Base-by-base conservation (phyloP, 2,329 filamentous ascomycete species). In the Stagonosporopsis rhizophila region DNA sequence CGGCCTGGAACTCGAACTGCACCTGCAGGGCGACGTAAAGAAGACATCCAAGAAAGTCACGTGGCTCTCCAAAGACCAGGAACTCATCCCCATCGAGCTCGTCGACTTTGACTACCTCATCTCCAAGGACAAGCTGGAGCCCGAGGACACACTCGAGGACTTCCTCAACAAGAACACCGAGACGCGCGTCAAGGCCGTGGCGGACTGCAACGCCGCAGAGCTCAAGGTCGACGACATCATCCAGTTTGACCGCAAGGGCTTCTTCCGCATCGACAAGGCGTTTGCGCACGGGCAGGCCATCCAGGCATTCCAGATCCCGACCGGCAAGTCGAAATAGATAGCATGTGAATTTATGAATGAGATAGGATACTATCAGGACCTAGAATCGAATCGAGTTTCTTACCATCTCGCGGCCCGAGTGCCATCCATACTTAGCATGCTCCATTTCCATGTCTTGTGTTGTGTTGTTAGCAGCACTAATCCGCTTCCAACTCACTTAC, bases 61-160 rank as follows among this genome's bases (percentile, higher is more conserved):
- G 1, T 98, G 94, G 94, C 81, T 98, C 44, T 89, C 91, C 1
- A 85, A 84, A 0, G 86, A 91, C 64, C 90, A 94, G 79, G 85
- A 89, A 56, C 84, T 96, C 0, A 83, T 96, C 14, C 87, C 88
- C 7, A 88, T 95, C 20, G 91, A 96, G 77, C 84, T 96, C 11
- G 94, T 93, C 78, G 92, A 97, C 66, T 98, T 97, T 75, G 94
- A 96, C 78, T 94, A 96, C 79, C 84, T 98, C 44, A 89, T 98
- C 72, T 96, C 89, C 58, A 98, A 97, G 83, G 94, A 98, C 75
- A 93, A 95, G 73, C 83, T 98, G 25, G 90, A 92, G 75, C 90
- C 95, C 6, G 73, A 95, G 2, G 94, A 97, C 69, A 84, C 89
- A 44, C 81, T 96, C 15, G 92, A 96, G 77, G 88, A 96, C 64